Conservation (phyloP, 2,329 filamentous ascomycete species). For the Trichoderma hamatum region DNA sequence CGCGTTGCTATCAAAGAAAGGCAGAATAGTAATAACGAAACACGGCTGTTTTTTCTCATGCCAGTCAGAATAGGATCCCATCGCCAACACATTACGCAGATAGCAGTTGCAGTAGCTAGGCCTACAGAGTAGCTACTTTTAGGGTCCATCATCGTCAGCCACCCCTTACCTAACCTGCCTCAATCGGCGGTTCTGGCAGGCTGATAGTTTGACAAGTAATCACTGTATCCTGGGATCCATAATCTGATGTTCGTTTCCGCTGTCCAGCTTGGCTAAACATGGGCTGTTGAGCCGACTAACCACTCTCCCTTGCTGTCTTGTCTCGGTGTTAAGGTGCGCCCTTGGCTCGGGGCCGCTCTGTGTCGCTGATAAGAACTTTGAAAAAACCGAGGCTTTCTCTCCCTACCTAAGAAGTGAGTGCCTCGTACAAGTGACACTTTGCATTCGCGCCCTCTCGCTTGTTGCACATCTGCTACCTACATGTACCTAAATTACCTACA, state of each 20-base stretch:
- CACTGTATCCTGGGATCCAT: background rate
- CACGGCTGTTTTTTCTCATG: too few relatives aligned
- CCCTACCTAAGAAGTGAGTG: background rate
- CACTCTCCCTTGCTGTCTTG: background rate
- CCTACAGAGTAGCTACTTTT: too few relatives aligned
- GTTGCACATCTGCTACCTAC: background rate
- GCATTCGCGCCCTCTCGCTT: conserved; percentile 7
- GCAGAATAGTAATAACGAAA: background rate
- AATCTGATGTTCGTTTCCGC: background rate
- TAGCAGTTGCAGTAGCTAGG: background rate
- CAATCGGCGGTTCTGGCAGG: background rate
- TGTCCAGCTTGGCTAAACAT: background rate
- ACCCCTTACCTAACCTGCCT: background rate
- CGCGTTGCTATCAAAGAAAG: background rate
- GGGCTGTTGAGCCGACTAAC: background rate
- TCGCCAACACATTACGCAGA: too few relatives aligned
- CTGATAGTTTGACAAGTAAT: background rate
- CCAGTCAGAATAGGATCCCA: too few relatives aligned
- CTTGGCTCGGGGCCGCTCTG: background rate
- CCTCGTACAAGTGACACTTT: background rate
- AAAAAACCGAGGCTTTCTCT: background rate
- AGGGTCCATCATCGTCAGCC: background rate
- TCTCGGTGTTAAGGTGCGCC: conserved; percentile 19
- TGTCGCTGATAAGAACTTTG: background rate
- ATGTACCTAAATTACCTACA: background rate